Evolutionary conservation across 768 basidiomycete species (phyloP), one percentile per base, ranked within the genome.

Genomic region (Calocybe gangraenosa): DNA sequence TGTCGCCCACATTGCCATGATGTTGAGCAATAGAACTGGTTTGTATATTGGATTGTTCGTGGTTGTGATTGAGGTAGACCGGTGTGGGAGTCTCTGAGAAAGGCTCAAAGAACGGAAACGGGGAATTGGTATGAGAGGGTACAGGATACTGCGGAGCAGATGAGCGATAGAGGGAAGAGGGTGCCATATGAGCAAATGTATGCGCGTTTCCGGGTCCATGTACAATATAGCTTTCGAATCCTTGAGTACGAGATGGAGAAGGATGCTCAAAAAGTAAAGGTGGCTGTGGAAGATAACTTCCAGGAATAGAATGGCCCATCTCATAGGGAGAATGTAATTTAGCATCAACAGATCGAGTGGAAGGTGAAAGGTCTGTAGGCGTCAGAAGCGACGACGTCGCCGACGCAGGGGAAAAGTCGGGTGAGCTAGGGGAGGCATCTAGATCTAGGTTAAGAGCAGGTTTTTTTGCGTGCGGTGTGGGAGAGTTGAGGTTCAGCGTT

Each of bases 401-500:
- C 22, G 86, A 87, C 30, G 79, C 78, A 11, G 85, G 86, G 34
- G 84, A 87, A 48, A 86, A 73, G 54, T 87, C 84, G 0, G 85
- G 84, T 35, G 82, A 79, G 50, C 64, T 75, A 3, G 70, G 67
- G 18, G 75, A 74, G 2, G 70, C 61, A 32, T 79, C 74, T 47
- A 72, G 58, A 40, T 62, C 72, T 47, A 79, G 54, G 42, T 61
- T 73, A 46, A 79, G 52, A 33, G 70, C 51, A 20, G 76, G 71
- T 32, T 74, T 73, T 35, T 65, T 57, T 37, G 64, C 60, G 50
- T 63, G 65, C 48, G 78, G 81, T 51, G 71, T 76, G 11, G 88
- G 88, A 22, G 88, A 90, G 58, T 82, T 83, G 54, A 91, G 79
- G 58, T 90, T 84, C 39, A 91, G 70, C 11, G 85, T 81, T 32